Evolutionary conservation across 768 basidiomycete species (phyloP).

Genomic region (Lactarius indigo): DNA sequence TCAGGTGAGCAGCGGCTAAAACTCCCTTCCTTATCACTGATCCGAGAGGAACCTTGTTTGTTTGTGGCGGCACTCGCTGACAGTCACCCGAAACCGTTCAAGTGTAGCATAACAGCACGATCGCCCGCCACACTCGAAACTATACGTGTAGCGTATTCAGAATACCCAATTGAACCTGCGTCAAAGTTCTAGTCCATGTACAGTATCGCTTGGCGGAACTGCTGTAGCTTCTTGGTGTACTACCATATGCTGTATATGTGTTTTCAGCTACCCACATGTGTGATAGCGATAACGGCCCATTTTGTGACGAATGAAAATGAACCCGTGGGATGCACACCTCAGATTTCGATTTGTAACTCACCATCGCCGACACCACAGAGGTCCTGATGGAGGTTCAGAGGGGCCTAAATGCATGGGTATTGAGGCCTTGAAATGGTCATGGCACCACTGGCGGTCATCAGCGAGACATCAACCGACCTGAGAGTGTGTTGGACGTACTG

Average conservation of each 20-base stretch:
- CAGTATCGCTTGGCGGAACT: not conserved
- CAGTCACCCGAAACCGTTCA: slow-evolving; percentile 18
- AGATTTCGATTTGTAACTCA: not conserved
- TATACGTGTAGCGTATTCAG: not conserved
- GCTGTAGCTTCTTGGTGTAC: not conserved
- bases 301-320: not conserved
- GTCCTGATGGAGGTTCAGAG: no score
- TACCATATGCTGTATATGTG: not conserved
- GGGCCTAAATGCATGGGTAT: no score
- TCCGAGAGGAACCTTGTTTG: not conserved
- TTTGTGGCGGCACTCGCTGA: not conserved
- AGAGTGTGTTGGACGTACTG: no score
- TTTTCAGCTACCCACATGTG: not conserved
- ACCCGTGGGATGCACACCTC: not conserved
- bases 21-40: not conserved
- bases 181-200: slow-evolving; percentile 1
- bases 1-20: slow-evolving; percentile 1
- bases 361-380: no score
- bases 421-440: no score
- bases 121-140: slow-evolving; percentile 1
- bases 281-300: not conserved
- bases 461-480: no score
- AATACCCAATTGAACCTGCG: not conserved
- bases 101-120: slow-evolving; percentile 3
- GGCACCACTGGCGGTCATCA: no score